Base-by-base conservation (phyloP, 345 rosid genomes). In the Trapa incisa region DNA sequence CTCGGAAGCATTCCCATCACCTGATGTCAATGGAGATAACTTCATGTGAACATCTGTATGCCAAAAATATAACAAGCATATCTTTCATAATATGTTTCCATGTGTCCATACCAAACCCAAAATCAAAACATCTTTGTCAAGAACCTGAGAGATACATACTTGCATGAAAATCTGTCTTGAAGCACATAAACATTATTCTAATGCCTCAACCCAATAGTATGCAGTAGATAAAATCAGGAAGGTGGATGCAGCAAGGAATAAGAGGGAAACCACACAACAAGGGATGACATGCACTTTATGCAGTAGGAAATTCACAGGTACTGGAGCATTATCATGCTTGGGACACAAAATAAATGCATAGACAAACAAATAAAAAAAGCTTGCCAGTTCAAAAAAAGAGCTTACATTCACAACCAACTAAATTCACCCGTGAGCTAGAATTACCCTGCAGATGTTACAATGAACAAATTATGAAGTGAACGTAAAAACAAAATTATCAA, bases 371-470 rank as follows among this genome's bases (percentile, higher is more conserved):
- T 8, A 50, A 7, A 37, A 52, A 16, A 48, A 2, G 22, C 32
- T 36, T 43, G 37, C 16, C 8, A 68, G 8, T 63, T 37, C n/a
- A 9, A 6, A 37, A 22, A 64, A 17, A 39, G 41, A 4, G 39
- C 89, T 71, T 71, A 85, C 94, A 85, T 69, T 61, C 88, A 76
- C 85, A 85, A 41, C 73, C 73, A 9, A 81, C 88, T 71, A 87
- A 81, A 72, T 74, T 78, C 47, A 72, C 36, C 75, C 61, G 74
- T 17, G 77, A 70, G 67, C 72, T 47, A 0, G 83, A 75, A 74
- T 67, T 35, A 58, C 54, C 81, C 87, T 87, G 79, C 73, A 29
- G 69, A 65, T 71, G 73, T 61, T 1, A 29, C 48, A 72, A 54
- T 64, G 52, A 65, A 50, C 3, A 22, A 63, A 14, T 42, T 37